Conservation (phyloP, 1,284 basidiomycete species). For the Nidula niveotomentosa region DNA sequence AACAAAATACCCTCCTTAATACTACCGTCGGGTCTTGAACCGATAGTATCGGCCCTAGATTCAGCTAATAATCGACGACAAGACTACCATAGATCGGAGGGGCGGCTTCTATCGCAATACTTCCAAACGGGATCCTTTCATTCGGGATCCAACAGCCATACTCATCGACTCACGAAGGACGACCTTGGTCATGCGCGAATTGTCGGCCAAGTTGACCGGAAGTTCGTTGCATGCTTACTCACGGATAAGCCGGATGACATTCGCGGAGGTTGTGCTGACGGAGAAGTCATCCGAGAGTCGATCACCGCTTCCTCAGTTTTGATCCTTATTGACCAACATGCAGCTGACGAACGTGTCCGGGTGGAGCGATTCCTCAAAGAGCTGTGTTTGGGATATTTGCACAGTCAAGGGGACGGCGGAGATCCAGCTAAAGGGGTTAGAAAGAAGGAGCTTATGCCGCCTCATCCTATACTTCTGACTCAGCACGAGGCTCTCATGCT, state of each 20-base stretch:
- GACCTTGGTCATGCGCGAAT: slow-evolving; percentile 57
- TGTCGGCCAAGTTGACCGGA: slow-evolving; percentile 84
- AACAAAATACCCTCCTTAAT: slow-evolving; percentile 42
- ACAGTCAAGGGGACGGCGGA: slow-evolving; percentile 22
- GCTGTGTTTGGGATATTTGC: slow-evolving; percentile 65
- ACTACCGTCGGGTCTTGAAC: neutral
- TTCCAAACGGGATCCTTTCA: neutral
- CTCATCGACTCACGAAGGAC: slow-evolving; percentile 44
- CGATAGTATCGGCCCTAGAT: too few relatives aligned
- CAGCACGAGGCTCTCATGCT: slow-evolving; percentile 58
- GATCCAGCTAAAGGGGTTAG: slow-evolving; percentile 31
- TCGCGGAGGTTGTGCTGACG: slow-evolving; percentile 8
- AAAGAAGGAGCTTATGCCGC: slow-evolving; percentile 44
- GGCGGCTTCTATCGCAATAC: slow-evolving; percentile 2
- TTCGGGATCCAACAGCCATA: slow-evolving; percentile 4
- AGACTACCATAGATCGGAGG: too few relatives aligned
- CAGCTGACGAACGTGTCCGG: slow-evolving; percentile 89
- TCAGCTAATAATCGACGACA: too few relatives aligned
- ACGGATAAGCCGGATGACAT: slow-evolving; percentile 15
- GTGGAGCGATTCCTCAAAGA: slow-evolving; percentile 82
- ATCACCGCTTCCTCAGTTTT: slow-evolving; percentile 35
- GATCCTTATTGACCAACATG: slow-evolving; percentile 92
- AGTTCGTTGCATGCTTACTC: slow-evolving; percentile 81
- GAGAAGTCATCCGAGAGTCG: slow-evolving; percentile 10
- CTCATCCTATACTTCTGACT: slow-evolving; percentile 62